phyloP scores from a whole-genome alignment of 306 rosid genomes.

The Trifolium fragiferum region DNA sequence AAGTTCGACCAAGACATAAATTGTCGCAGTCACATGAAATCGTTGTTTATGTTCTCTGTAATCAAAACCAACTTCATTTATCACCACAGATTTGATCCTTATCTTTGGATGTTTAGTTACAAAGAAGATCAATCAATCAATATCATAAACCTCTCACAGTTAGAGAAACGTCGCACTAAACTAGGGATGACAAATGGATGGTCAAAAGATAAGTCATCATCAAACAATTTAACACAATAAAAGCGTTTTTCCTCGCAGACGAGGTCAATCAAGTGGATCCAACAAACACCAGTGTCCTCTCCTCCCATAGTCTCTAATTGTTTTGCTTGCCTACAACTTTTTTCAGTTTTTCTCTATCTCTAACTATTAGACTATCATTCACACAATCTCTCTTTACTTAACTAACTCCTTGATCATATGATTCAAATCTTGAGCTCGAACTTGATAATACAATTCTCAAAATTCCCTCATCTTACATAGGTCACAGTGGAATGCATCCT shows the following conservation, averaged over 20 bases:
- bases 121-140: constrained; percentile 8
- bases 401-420: neutral
- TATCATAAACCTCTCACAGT: neutral
- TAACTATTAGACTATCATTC: neutral
- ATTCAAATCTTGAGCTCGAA: no score
- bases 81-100: constrained; percentile 4
- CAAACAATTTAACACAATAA: neutral
- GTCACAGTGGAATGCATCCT: no score
- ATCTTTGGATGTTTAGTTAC: neutral
- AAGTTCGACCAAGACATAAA: neutral
- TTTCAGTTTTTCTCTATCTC: neutral
- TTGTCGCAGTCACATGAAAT: constrained; percentile 19
- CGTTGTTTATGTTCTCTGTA: neutral
- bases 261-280: neutral
- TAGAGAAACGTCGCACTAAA: constrained; percentile 5
- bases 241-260: neutral
- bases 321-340: constrained; percentile 9
- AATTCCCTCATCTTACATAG: neutral
- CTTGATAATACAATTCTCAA: neutral
- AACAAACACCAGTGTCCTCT: neutral
- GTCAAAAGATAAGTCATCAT: neutral
- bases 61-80: neutral
- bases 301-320: no score
- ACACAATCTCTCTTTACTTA: neutral
- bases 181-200: neutral